Evolutionary conservation across 768 basidiomycete genomes (phyloP).

Genomic region (Naganishia randhawae): DNA sequence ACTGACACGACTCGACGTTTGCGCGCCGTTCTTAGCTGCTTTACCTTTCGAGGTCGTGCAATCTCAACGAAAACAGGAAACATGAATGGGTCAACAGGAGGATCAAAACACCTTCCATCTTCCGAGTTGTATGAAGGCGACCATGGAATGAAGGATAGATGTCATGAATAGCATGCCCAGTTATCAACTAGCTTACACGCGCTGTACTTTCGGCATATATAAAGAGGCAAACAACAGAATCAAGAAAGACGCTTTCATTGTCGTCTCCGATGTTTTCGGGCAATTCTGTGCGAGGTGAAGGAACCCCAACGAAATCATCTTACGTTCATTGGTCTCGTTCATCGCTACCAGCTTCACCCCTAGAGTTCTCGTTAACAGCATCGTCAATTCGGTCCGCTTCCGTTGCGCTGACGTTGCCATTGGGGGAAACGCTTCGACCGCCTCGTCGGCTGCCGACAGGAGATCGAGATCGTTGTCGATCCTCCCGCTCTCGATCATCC

Average conservation of each 20-base stretch:
- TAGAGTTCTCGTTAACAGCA: neutral
- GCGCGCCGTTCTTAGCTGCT: too few relatives aligned
- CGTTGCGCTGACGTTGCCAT: slow-evolving; percentile 6
- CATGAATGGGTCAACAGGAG: too few relatives aligned
- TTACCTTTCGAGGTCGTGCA: too few relatives aligned
- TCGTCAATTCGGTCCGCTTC: slow-evolving; percentile 22
- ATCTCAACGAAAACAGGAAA: too few relatives aligned
- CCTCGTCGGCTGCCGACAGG: slow-evolving; percentile 15
- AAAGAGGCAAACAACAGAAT: neutral
- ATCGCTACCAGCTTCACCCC: slow-evolving; percentile 22
- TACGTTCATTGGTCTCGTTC: slow-evolving; percentile 15
- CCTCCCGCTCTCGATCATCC: slow-evolving; percentile 23
- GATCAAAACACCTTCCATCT: too few relatives aligned
- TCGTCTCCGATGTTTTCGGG: neutral
- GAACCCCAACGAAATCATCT: neutral
- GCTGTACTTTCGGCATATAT: neutral
- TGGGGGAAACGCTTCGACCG: slow-evolving; percentile 10
- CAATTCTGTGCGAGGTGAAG: neutral
- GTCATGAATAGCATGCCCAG: neutral
- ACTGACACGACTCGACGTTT: too few relatives aligned
- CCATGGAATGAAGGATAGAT: neutral
- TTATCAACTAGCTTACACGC: neutral
- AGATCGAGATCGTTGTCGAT: slow-evolving; percentile 20
- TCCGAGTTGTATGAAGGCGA: too few relatives aligned
- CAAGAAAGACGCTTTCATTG: neutral